Conservation (phyloP, 768 basidiomycete species). For the Amanita rubescens region DNA sequence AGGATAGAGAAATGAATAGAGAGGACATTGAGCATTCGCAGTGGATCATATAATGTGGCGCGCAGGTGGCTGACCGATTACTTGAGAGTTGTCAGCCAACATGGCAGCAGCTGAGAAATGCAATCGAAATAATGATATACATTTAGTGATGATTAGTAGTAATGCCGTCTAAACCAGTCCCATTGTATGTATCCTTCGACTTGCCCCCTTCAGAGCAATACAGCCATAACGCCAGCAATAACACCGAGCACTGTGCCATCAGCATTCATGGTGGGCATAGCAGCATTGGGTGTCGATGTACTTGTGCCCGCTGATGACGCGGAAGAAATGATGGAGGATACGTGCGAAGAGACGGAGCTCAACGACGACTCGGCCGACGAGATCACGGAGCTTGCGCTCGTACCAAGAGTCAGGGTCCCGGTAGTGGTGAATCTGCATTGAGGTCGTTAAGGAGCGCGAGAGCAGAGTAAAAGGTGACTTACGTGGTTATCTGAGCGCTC, state of each 20-base stretch:
- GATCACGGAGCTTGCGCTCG: slow-evolving; percentile 1
- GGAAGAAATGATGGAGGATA: slow-evolving; percentile 1
- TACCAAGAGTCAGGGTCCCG: not conserved
- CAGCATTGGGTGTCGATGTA: slow-evolving; percentile 2
- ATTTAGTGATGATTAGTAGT: not conserved
- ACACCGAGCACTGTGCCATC: slow-evolving; percentile 6
- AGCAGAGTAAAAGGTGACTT: not conserved
- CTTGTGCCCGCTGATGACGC: not conserved
- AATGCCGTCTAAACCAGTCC: not conserved
- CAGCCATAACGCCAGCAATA: slow-evolving; percentile 8
- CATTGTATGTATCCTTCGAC: not conserved
- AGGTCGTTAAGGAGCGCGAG: no score
- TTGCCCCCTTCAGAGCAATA: not conserved
- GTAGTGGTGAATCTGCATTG: not conserved
- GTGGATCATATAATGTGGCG: not conserved
- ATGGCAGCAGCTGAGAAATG: not conserved
- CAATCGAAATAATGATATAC: not conserved
- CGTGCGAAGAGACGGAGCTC: slow-evolving; percentile 3
- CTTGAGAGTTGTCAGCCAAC: not conserved
- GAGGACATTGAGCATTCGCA: not conserved
- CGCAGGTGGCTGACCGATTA: slow-evolving; percentile 1
- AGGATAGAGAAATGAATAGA: not conserved
- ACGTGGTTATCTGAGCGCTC: slow-evolving; percentile 1
- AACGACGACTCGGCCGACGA: not conserved
- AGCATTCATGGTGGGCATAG: slow-evolving; percentile 6